Base-by-base conservation (phyloP, 2,329 filamentous ascomycete genomes). In the Sclerotinia sclerotiorum region DNA sequence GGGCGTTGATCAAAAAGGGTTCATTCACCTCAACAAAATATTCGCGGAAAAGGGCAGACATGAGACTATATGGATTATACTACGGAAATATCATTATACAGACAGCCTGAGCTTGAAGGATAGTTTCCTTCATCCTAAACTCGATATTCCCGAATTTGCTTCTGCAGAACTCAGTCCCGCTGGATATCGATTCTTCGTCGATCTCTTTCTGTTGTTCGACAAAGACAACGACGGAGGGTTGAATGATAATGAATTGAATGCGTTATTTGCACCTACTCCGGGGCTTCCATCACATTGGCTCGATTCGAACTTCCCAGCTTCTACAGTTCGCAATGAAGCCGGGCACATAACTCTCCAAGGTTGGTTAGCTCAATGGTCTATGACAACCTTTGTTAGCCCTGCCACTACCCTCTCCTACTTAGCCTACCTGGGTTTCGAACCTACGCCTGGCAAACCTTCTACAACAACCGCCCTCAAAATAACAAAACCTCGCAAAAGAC, bases 341-440 rank as follows among this genome's bases (percentile, higher is more conserved):
- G 95, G 95, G 0, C 88, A 98, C 78, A 94, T 99, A 70, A 99
- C 95, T 1, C 83, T 99, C 5, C 95, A 99, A 79, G 95, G 95
- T 2, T 99, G 95, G 95, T 86, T 99, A 49, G 95, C 95, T 5
- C 95, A 99, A 76, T 99, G 95, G 95, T 97, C 94, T 78, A 99
- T 99, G 95, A 99, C 95, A 0, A 99, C 95, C 0, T 99, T 98
- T 75, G 88, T 96, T 70, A 94, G 96, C 68, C 94, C 95, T 17
- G 96, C 95, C 77, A 97, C 93, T 0, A 98, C 95, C 0, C 84
- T 99, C 5, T 94, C 96, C 74, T 99, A 99, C 78, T 87, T 99
- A 2, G 95, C 95, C 3, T 97, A 97, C 77, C 88, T 99, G 2
- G 95, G 95, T 1, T 99, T 97, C 76, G 95, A 98, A 77, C 89